Conservation (phyloP, 176 grass and related monocot genomes). For the Musa troglodytarum region DNA sequence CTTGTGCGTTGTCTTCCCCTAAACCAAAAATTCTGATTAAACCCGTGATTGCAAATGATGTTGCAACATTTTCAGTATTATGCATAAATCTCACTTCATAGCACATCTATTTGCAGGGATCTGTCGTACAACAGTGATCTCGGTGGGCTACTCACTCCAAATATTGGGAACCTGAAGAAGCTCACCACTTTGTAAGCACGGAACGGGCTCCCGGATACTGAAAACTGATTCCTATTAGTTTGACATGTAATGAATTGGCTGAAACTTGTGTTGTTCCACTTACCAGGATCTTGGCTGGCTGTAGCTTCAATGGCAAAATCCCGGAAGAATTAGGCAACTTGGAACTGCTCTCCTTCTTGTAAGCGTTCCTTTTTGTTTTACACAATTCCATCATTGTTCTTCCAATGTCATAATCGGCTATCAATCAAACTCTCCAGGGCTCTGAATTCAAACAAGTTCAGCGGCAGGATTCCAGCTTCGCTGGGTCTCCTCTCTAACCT, state of each 20-base stretch:
- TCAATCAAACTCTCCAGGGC: slow-evolving; percentile 35
- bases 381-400: neutral
- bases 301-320: slow-evolving; percentile 56
- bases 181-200: slow-evolving; percentile 64
- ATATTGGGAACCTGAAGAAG: slow-evolving; percentile 66
- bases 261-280: neutral
- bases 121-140: slow-evolving; percentile 54
- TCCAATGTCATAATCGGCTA: neutral
- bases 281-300: slow-evolving; percentile 74
- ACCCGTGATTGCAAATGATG: neutral
- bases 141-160: slow-evolving; percentile 47
- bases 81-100: neutral
- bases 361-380: slow-evolving; percentile 23
- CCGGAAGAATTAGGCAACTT: slow-evolving; percentile 59
- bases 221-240: neutral
- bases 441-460: slow-evolving; percentile 72
- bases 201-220: neutral
- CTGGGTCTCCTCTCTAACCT: slow-evolving; percentile 59
- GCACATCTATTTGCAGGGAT: slow-evolving; percentile 42
- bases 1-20: slow-evolving; percentile 48
- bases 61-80: neutral
- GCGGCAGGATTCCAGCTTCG: slow-evolving; percentile 50
- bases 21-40: neutral
- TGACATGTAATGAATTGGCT: neutral
- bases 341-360: slow-evolving; percentile 58